These are phyloP conservation scores for Eragrostis nindensis DNA, from an alignment of 176 grass and related monocot genomes.

Conservation along the genomic window DNA sequence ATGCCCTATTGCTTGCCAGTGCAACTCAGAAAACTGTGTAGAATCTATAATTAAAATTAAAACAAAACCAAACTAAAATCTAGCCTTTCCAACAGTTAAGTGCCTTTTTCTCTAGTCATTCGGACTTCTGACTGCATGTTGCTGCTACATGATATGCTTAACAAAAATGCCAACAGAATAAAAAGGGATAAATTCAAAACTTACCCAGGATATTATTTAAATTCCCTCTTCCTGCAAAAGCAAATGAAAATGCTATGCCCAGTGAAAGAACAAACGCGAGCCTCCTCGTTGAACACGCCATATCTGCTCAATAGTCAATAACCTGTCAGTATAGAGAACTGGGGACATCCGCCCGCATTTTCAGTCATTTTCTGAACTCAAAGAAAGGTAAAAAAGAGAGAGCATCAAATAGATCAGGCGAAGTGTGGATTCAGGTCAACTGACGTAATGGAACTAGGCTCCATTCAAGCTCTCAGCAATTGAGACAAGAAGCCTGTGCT, in stretches of 20 bases:
- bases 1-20: neutral
- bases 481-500: neutral
- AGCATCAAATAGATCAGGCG: neutral
- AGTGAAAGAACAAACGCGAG: slow-evolving; percentile 29
- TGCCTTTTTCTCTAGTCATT: neutral
- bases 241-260: slow-evolving; percentile 13
- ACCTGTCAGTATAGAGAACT: slow-evolving; percentile 7
- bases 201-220: slow-evolving; percentile 38
- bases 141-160: neutral
- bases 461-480: neutral
- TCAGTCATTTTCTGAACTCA: neutral
- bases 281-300: slow-evolving; percentile 3
- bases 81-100: neutral
- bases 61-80: neutral
- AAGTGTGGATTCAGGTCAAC: neutral
- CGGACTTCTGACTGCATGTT: neutral
- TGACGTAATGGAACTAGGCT: neutral
- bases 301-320: slow-evolving; percentile 40
- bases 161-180: neutral
- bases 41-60: neutral
- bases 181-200: neutral
- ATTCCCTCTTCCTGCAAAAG: slow-evolving; percentile 25
- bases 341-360: neutral
- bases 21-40: neutral
- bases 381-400: neutral